Evolutionary conservation across 805 yeast species (phyloP).

Genomic region (Candida sakaeoensis): DNA sequence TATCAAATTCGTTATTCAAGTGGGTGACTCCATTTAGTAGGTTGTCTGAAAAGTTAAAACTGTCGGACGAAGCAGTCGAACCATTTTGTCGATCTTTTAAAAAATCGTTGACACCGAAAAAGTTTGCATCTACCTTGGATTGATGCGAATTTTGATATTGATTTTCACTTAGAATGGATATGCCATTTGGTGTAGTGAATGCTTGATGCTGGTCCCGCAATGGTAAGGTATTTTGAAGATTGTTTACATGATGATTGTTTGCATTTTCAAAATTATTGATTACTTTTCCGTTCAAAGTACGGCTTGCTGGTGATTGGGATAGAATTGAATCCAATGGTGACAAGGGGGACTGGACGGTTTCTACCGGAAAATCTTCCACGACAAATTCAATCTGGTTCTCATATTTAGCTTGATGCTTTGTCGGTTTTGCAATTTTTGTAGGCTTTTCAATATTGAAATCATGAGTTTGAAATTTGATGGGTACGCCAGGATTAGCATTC

Average conservation of each 20-base stretch:
- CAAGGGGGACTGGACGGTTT: not conserved
- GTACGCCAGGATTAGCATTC: constrained; percentile 1
- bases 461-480: not conserved
- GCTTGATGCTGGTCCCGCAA: not conserved
- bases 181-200: constrained; percentile 15
- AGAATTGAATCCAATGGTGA: constrained; percentile 1
- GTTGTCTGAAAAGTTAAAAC: constrained; percentile 1
- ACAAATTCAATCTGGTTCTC: constrained; percentile 6
- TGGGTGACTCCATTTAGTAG: constrained; percentile 23
- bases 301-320: not conserved
- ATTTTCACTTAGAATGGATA: constrained; percentile 10
- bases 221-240: not conserved
- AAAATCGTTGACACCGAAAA: not conserved
- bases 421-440: not conserved
- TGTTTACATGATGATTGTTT: not conserved
- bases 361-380: constrained; percentile 3
- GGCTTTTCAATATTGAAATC: not conserved
- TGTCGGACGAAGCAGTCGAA: not conserved
- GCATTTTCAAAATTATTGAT: not conserved
- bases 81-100: not conserved
- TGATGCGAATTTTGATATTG: not conserved
- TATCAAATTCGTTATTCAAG: constrained; percentile 23
- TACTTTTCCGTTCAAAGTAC: not conserved
- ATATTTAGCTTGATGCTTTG: not conserved
- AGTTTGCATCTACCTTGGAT: not conserved